phyloP scores from a whole-genome alignment of 2,329 filamentous ascomycete species.

The Colletotrichum endophyticum region DNA sequence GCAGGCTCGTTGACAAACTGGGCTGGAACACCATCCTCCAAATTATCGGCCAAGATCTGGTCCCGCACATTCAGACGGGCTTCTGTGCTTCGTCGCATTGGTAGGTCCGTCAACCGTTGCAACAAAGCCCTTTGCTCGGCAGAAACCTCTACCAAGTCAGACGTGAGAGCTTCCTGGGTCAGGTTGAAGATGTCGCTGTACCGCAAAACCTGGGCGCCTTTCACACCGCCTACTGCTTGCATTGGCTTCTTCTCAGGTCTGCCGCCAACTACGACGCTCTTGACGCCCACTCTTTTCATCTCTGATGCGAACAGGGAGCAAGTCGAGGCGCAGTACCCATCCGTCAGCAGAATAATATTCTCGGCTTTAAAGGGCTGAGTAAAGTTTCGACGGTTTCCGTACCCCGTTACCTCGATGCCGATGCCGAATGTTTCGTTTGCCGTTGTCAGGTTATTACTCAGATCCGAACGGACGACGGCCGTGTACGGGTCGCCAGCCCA shows the following conservation, averaged over 20 bases:
- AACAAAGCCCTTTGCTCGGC: conserved; percentile 30
- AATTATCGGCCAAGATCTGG: conserved; percentile 37
- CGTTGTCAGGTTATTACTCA: conserved; percentile 45
- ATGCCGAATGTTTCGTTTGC: conserved; percentile 42
- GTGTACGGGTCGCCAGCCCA: conserved; percentile 60
- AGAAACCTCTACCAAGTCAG: conserved; percentile 25
- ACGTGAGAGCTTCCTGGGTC: background rate
- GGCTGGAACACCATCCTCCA: conserved; percentile 45
- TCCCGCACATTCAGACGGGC: conserved; percentile 43
- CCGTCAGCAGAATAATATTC: conserved; percentile 61
- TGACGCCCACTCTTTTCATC: conserved; percentile 38
- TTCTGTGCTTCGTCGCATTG: conserved; percentile 33
- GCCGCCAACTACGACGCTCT: background rate
- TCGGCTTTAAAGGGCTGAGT: conserved; percentile 59
- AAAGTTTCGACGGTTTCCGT: conserved; percentile 49
- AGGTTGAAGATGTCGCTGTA: conserved; percentile 30
- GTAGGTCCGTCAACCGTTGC: conserved; percentile 33
- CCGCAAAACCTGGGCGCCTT: conserved; percentile 47
- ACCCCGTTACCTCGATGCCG: conserved; percentile 54
- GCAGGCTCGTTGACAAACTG: conserved; percentile 53
- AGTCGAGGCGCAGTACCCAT: conserved; percentile 63
- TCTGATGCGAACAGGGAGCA: conserved; percentile 62
- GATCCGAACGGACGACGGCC: conserved; percentile 54
- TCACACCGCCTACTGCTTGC: conserved; percentile 41
- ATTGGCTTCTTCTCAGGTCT: conserved; percentile 43